phyloP scores from a whole-genome alignment of 805 yeast genomes.

The Candida golubevii region DNA sequence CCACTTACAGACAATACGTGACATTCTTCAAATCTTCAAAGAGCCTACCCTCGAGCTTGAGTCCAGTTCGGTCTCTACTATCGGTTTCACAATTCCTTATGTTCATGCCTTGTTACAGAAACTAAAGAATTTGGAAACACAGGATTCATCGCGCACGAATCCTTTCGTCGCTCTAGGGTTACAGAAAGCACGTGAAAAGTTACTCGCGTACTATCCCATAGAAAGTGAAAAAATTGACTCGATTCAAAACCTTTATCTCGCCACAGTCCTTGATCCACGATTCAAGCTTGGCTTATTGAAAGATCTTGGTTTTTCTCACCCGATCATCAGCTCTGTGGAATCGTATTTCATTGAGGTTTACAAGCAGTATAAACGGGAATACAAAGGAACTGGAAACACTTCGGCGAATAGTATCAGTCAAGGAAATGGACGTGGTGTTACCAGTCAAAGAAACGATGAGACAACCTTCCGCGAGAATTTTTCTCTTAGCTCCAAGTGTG shows the following conservation, averaged over 20 bases:
- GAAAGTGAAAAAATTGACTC: neutral
- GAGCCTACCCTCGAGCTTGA: slow-evolving; percentile 1
- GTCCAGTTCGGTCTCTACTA: neutral
- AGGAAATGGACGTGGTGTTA: no score
- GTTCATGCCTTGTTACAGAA: neutral
- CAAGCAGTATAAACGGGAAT: no score
- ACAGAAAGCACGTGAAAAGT: neutral
- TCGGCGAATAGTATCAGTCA: no score
- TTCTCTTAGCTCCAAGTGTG: no score
- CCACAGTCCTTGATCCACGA: slow-evolving; percentile 2
- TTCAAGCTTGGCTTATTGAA: neutral
- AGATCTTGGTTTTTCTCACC: no score
- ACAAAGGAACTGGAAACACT: no score
- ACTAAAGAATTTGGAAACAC: neutral
- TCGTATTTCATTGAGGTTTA: no score
- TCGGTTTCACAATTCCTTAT: neutral
- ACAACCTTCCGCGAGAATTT: no score
- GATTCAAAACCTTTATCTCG: slow-evolving; percentile 1
- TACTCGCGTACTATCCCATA: slow-evolving; percentile 1
- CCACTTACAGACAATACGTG: neutral
- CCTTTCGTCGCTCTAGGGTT: slow-evolving; percentile 1
- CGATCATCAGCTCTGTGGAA: no score
- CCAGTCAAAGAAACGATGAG: no score
- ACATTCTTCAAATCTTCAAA: neutral
- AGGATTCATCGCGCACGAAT: neutral